Base-by-base conservation (phyloP, 2,329 filamentous ascomycete species). In the Monilinia vaccinii-corymbosi region DNA sequence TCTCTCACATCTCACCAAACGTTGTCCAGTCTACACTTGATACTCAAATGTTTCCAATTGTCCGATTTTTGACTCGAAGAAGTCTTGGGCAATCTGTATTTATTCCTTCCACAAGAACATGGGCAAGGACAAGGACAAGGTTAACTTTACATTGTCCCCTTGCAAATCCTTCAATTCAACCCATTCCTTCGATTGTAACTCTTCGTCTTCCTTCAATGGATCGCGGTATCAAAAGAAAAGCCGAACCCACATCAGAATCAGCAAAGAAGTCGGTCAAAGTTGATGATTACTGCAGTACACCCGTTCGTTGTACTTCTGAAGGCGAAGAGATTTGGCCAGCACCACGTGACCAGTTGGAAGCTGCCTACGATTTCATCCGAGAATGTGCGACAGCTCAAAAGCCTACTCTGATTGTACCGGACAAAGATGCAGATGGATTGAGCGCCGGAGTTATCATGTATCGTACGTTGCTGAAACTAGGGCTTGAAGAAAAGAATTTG, bases 381-480 rank as follows among this genome's bases (percentile, higher is more conserved):
- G 77, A 84, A 70, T 86, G 83, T 70, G 82, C 78, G 21, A 66
- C 73, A 18, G 73, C 80, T 13, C 72, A 77, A 11, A 76, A 81
- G 60, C 75, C 73, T 40, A 81, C 79, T 1, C 71, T 88, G 21
- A 82, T 89, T 16, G 77, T 87, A 0, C 86, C 86, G 0, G 85
- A 88, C 68, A 88, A 87, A 67, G 85, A 88, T 65, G 84, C 84
- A 3, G 85, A 88, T 70, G 86, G 85, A 0, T 74, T 89, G 3
- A 80, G 80, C 2, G 82, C 85, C 2, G 86, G 85, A 0, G 80
- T 80, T 1, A 87, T 88, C 34, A 69, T 88, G 2, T 75, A 81
- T 59, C 80, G 79, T 58, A 86, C 84, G 0, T 74, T 88, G 4
- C 71, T 79, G 1, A 72, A 81, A 1, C 78, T 88, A 0, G 85